Evolutionary conservation across 176 grass and related monocot species (phyloP).

Genomic region (Paspalum notatum): DNA sequence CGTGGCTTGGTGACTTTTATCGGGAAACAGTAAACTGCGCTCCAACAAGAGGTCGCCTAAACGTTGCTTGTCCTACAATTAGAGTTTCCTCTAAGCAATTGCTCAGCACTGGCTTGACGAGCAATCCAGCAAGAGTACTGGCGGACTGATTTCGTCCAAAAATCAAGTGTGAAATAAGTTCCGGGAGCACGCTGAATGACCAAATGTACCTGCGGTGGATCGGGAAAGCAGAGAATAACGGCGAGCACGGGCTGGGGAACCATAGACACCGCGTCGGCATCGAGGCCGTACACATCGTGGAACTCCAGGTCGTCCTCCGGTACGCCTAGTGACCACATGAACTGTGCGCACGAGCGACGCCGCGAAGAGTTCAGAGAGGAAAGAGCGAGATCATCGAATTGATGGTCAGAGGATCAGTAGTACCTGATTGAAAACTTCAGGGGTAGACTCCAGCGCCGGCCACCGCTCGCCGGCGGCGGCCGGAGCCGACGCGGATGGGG

Average conservation of each 20-base stretch:
- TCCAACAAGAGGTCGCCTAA: too few relatives aligned
- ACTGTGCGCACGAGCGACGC: constrained; percentile 39
- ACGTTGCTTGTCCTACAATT: too few relatives aligned
- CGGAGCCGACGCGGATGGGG: background rate
- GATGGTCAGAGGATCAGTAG: background rate
- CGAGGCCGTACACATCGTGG: constrained; percentile 84
- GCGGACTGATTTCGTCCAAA: background rate
- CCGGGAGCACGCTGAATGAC: background rate
- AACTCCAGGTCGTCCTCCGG: constrained; percentile 66
- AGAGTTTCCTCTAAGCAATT: too few relatives aligned
- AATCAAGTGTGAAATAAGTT: background rate
- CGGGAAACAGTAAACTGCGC: too few relatives aligned
- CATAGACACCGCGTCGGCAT: constrained; percentile 58
- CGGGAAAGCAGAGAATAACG: constrained; percentile 81
- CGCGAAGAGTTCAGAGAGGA: background rate
- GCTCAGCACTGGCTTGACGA: background rate
- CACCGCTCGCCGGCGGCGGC: constrained; percentile 53
- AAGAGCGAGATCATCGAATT: background rate
- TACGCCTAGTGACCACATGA: constrained; percentile 84
- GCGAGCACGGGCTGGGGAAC: constrained; percentile 83
- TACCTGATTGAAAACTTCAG: constrained; percentile 89
- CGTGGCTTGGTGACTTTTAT: background rate
- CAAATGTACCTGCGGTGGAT: constrained; percentile 48
- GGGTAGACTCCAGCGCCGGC: constrained; percentile 85
- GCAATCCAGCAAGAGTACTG: background rate